These are phyloP conservation scores for Fomitopsis palustris DNA, from an alignment of 1,284 basidiomycete species.

Conservation along the genomic window DNA sequence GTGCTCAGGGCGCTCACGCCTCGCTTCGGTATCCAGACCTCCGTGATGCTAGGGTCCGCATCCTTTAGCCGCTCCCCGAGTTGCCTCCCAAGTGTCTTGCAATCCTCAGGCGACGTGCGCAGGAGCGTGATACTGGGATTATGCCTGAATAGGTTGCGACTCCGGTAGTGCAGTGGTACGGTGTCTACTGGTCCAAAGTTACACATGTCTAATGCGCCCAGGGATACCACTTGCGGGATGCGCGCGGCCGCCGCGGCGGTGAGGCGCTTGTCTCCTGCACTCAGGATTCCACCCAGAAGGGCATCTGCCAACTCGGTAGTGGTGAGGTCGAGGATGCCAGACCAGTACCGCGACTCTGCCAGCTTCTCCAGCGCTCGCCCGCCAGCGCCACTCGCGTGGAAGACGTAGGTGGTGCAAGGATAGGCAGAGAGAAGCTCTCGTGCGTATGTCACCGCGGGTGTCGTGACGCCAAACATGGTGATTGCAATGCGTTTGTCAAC, in stretches of 20 bases:
- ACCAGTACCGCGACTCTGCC: slow-evolving; percentile 14
- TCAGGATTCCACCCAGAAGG: slow-evolving; percentile 21
- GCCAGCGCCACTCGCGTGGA: slow-evolving; percentile 21
- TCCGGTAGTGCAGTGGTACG: slow-evolving; percentile 16
- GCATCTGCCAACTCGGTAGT: slow-evolving; percentile 24
- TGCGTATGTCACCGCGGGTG: slow-evolving; percentile 21
- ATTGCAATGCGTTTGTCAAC: slow-evolving; percentile 17
- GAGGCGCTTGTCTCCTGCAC: slow-evolving; percentile 19
- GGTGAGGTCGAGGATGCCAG: slow-evolving; percentile 22
- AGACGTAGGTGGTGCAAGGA: slow-evolving; percentile 21
- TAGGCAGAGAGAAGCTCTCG: slow-evolving; percentile 17
- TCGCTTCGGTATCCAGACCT: slow-evolving; percentile 17
- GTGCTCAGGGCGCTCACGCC: slow-evolving; percentile 18
- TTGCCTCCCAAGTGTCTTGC: slow-evolving; percentile 13
- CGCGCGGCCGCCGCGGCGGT: slow-evolving; percentile 16
- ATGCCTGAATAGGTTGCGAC: slow-evolving; percentile 15
- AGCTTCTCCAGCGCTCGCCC: slow-evolving; percentile 21
- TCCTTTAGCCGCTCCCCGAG: slow-evolving; percentile 15
- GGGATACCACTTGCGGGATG: slow-evolving; percentile 21
- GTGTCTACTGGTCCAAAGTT: slow-evolving; percentile 19
- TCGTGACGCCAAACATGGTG: slow-evolving; percentile 25
- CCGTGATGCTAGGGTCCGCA: slow-evolving; percentile 6
- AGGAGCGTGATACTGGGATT: slow-evolving; percentile 19
- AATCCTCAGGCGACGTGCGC: slow-evolving; percentile 20
- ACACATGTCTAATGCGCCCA: slow-evolving; percentile 23